Conservation (phyloP, 1,139 yeast genomes). For the Lodderomyces metapsilosis region DNA sequence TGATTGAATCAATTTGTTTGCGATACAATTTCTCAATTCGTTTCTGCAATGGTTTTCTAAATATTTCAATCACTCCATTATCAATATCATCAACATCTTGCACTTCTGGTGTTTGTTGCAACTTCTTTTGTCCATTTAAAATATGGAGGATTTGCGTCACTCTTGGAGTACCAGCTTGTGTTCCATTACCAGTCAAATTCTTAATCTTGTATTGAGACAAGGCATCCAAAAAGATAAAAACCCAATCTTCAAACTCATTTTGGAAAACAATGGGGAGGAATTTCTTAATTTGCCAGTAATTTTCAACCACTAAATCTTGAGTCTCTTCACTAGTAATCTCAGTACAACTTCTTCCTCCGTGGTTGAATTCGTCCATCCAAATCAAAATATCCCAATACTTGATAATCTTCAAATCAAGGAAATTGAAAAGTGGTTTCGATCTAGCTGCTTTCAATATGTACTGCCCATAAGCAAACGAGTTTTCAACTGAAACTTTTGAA, state of each 20-base stretch:
- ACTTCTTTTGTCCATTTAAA: constrained; percentile 43
- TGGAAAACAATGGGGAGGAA: constrained; percentile 75
- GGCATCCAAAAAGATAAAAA: constrained; percentile 70
- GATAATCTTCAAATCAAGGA: constrained; percentile 69
- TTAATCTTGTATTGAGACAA: constrained; percentile 58
- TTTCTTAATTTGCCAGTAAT: constrained; percentile 78
- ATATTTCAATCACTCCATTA: constrained; percentile 45
- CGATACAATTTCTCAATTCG: constrained; percentile 65
- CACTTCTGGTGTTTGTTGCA: constrained; percentile 31
- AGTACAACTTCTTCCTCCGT: constrained; percentile 76
- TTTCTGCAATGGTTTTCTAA: constrained; percentile 64
- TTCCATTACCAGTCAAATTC: constrained; percentile 34
- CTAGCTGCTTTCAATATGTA: constrained; percentile 78
- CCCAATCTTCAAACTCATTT: constrained; percentile 86
- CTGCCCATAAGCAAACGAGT: constrained; percentile 91
- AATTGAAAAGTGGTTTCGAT: constrained; percentile 78
- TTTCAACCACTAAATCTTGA: constrained; percentile 58
- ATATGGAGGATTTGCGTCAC: constrained; percentile 64
- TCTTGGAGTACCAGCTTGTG: constrained; percentile 50
- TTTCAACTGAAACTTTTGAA: constrained; percentile 74
- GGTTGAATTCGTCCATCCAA: constrained; percentile 94
- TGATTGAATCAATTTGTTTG: constrained; percentile 69
- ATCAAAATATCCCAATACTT: constrained; percentile 88
- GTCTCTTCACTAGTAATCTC: constrained; percentile 55
- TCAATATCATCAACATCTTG: constrained; percentile 29